Conservation (phyloP, 2,329 filamentous ascomycete species). For the Dendryphion nanum region DNA sequence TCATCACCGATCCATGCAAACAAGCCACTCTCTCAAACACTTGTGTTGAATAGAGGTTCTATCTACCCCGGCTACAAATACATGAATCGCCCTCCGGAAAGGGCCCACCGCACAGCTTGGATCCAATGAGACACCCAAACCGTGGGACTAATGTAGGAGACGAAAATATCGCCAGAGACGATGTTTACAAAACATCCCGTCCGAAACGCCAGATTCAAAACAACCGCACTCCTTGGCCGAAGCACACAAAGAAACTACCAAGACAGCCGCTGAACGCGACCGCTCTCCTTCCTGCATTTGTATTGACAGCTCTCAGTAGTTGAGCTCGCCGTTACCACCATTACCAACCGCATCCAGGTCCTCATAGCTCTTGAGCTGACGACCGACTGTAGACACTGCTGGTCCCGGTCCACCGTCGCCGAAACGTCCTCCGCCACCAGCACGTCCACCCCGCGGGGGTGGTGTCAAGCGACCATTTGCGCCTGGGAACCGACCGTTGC, state of each 20-base stretch:
- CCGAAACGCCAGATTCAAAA: not conserved
- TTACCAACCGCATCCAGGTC: slow-evolving; percentile 77
- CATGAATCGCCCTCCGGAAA: no score
- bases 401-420: slow-evolving; percentile 78
- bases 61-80: no score
- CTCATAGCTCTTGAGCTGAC: slow-evolving; percentile 95
- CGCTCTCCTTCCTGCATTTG: no score
- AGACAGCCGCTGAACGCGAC: no score
- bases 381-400: slow-evolving; percentile 85
- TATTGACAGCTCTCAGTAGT: slow-evolving; percentile 62
- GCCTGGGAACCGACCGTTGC: slow-evolving; percentile 48
- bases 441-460: slow-evolving; percentile 48
- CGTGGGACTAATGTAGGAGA: no score
- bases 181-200: not conserved
- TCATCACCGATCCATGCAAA: no score
- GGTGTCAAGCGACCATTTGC: slow-evolving; percentile 50
- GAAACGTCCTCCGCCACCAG: slow-evolving; percentile 55
- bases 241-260: no score
- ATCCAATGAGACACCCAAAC: no score
- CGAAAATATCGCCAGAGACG: no score
- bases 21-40: no score
- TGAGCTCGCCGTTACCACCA: slow-evolving; percentile 74
- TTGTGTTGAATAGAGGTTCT: no score
- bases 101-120: no score
- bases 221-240: not conserved